Conservation (phyloP, 2,329 filamentous ascomycete species). For the Exophiala dermatitidis region DNA sequence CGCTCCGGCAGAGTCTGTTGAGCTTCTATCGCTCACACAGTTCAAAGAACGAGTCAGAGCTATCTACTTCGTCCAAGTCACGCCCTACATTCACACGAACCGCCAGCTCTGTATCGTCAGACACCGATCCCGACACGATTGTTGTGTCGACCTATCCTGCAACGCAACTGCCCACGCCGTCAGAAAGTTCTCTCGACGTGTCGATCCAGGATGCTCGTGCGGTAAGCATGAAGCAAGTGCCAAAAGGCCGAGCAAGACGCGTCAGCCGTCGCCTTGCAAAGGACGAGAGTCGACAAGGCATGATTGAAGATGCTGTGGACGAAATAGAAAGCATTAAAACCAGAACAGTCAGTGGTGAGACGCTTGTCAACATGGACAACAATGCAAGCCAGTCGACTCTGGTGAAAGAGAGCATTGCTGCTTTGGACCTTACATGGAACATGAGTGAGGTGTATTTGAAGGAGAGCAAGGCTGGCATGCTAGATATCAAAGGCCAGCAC, state of each 20-base stretch:
- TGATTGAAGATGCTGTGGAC: slow-evolving; percentile 28
- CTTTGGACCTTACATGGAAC: slow-evolving; percentile 34
- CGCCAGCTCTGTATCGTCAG: slow-evolving; percentile 23
- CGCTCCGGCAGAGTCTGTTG: slow-evolving; percentile 24
- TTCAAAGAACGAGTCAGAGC: background rate
- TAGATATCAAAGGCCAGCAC: slow-evolving; percentile 12
- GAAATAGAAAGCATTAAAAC: slow-evolving; percentile 24
- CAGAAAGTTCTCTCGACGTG: slow-evolving; percentile 28
- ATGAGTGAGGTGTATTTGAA: slow-evolving; percentile 22
- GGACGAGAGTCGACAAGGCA: slow-evolving; percentile 24
- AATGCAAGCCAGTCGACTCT: slow-evolving; percentile 32
- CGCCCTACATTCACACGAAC: slow-evolving; percentile 24
- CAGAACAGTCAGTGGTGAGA: slow-evolving; percentile 28
- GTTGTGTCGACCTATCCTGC: slow-evolving; percentile 8
- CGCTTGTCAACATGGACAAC: slow-evolving; percentile 38
- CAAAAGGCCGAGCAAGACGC: slow-evolving; percentile 24
- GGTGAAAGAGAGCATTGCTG: slow-evolving; percentile 37
- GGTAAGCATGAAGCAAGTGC: slow-evolving; percentile 19
- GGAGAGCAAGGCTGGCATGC: slow-evolving; percentile 5
- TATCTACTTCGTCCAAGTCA: background rate
- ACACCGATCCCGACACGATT: slow-evolving; percentile 21
- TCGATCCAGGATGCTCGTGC: slow-evolving; percentile 23
- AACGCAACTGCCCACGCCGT: slow-evolving; percentile 28
- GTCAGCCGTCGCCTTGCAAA: slow-evolving; percentile 14
- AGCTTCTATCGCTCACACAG: slow-evolving; percentile 19